Conservation (phyloP, 495 filamentous ascomycete genomes). For the Penicillium flavigenum region DNA sequence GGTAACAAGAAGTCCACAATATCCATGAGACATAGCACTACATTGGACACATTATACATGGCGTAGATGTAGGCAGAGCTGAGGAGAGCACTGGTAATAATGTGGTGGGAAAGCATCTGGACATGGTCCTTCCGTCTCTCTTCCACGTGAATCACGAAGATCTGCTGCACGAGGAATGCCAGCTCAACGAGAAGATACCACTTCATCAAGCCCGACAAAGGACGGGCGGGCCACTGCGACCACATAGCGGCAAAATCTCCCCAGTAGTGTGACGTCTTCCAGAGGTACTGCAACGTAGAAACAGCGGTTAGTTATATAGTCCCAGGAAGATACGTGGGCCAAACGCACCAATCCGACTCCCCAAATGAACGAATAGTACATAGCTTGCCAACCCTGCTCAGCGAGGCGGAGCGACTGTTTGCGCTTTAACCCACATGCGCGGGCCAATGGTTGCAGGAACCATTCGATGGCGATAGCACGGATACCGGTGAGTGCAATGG, state of each 20-base stretch:
- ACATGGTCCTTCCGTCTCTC: slow-evolving; percentile 89
- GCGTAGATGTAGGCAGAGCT: slow-evolving; percentile 78
- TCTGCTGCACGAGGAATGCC: slow-evolving; percentile 91
- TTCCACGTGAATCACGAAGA: slow-evolving; percentile 92
- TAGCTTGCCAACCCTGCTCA: slow-evolving; percentile 86
- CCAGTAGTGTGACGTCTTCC: slow-evolving; percentile 74
- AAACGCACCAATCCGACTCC: slow-evolving; percentile 75
- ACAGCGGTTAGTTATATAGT: slow-evolving; percentile 5
- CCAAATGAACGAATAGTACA: slow-evolving; percentile 82
- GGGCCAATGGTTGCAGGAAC: slow-evolving; percentile 73
- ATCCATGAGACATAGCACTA: slow-evolving; percentile 92
- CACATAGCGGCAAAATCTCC: slow-evolving; percentile 76
- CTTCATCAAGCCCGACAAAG: slow-evolving; percentile 72
- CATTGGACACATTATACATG: slow-evolving; percentile 80
- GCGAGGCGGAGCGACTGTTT: slow-evolving; percentile 80
- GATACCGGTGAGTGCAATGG: slow-evolving; percentile 80
- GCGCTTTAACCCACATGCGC: slow-evolving; percentile 61
- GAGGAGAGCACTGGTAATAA: slow-evolving; percentile 81
- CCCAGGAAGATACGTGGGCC: slow-evolving; percentile 3
- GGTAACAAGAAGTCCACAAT: slow-evolving; percentile 85
- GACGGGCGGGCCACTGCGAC: slow-evolving; percentile 75
- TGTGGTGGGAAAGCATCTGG: slow-evolving; percentile 95
- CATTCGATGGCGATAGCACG: slow-evolving; percentile 87
- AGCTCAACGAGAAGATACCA: slow-evolving; percentile 90
- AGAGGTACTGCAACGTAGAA: slow-evolving; percentile 63